Evolutionary conservation across 805 yeast species (phyloP), one percentile per base, ranked within the genome.

Genomic region (Metschnikowia hibisci): DNA sequence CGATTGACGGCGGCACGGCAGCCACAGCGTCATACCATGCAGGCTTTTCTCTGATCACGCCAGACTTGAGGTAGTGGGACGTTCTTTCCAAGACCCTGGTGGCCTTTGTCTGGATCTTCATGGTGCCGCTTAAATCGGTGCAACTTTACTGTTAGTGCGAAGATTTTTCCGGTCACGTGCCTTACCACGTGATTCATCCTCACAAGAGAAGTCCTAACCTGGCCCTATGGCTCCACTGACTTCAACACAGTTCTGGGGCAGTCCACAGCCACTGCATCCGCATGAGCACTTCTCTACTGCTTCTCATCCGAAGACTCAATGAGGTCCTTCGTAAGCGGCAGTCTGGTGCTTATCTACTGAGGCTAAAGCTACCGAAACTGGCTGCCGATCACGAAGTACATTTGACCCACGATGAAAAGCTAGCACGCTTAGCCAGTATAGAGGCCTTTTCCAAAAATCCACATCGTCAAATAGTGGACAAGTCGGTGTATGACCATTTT

Each of bases 1-100:
- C 79, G 46, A 76, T 75, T 32, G 77, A 69, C 28, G 98, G 98
- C 31, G 97, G 97, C 53, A 83, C 74, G 22, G 81, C 74, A 4
- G 87, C 86, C 12, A 93, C 88, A 5, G 86, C 91, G 50, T 82
- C 81, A 64, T 76, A 88, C 99, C 98, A 93, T 1, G 82, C 82
- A 2, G 99, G 99, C 56, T 84, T 83, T 26, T 74, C 65, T 26
- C 64, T 71, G 36, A 88, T 72, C n/a, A 83, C 68, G 1, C 95
- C 91, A 0, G 86, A 76, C 54, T 73, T 73, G 50, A 91, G 66
- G 54, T 81, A 81, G 46, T 84, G 82, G 2, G 96, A 82, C 0
- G 96, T 86, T 56, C 89, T 78, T 63, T 85, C 85, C 35, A 90
- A 76, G 3, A 90, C 85, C 50, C 78, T 78, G 25, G 82, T 77